phyloP scores from a whole-genome alignment of 345 rosid species.

The Salix arbutifolia region DNA sequence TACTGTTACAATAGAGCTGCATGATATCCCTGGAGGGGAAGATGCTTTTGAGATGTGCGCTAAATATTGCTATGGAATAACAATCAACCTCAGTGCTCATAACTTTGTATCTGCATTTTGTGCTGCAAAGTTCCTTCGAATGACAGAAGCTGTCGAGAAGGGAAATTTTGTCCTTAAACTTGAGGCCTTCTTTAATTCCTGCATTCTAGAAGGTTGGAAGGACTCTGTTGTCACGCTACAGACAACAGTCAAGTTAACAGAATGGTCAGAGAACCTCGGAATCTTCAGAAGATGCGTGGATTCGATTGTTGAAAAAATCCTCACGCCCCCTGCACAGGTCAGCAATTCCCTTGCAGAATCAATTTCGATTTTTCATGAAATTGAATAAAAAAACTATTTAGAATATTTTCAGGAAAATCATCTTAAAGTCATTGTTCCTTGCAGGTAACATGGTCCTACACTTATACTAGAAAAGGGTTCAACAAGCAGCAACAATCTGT shows the following conservation, averaged over 20 bases:
- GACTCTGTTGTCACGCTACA: constrained; percentile 78
- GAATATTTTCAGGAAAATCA: background rate
- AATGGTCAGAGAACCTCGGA: constrained; percentile 88
- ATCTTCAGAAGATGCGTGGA: constrained; percentile 78
- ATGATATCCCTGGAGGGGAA: constrained; percentile 91
- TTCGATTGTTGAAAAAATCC: constrained; percentile 77
- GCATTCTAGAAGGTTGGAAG: constrained; percentile 95
- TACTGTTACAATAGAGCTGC: constrained; percentile 56
- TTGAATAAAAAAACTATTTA: background rate
- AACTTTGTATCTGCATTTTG: constrained; percentile 81
- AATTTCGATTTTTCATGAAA: background rate
- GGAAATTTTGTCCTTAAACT: constrained; percentile 78
- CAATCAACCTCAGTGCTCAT: constrained; percentile 77
- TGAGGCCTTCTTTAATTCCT: constrained; percentile 80
- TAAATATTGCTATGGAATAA: constrained; percentile 90
- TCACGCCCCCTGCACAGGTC: constrained; percentile 72
- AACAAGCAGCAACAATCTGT: constrained; percentile 52
- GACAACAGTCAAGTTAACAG: constrained; percentile 57
- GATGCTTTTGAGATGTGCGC: constrained; percentile 93
- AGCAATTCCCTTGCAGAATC: background rate
- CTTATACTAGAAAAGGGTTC: constrained; percentile 79
- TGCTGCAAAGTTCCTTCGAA: constrained; percentile 85
- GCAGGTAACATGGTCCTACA: constrained; percentile 91
- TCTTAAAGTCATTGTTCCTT: constrained; percentile 8
- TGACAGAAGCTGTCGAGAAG: constrained; percentile 78